phyloP scores from a whole-genome alignment of 2,329 filamentous ascomycete species.

The Penicillium sp. region DNA sequence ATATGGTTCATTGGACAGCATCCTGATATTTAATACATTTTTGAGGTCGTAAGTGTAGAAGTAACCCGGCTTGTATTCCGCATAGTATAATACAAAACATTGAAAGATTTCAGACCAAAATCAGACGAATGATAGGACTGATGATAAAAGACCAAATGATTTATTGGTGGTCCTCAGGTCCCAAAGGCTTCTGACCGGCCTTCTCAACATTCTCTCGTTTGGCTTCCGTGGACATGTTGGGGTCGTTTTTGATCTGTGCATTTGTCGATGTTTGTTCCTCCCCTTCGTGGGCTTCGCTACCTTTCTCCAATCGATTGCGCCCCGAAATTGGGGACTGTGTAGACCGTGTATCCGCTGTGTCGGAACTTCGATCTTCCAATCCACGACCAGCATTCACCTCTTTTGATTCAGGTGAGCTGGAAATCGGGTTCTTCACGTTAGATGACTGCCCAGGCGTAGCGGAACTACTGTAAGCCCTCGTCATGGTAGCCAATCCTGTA shows the following conservation, averaged over 20 bases:
- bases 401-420: not conserved
- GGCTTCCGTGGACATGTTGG: not conserved
- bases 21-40: too few species aligned
- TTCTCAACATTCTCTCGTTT: not conserved
- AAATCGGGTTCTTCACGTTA: not conserved
- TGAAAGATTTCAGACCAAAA: too few species aligned
- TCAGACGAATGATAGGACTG: not conserved
- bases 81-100: too few species aligned
- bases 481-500: not conserved
- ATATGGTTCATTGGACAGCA: too few species aligned
- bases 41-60: too few species aligned
- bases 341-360: not conserved
- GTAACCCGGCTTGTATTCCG: too few species aligned
- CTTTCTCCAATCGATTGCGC: not conserved
- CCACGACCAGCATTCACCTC: not conserved
- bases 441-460: not conserved
- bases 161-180: not conserved
- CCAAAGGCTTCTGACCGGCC: not conserved
- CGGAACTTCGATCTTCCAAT: not conserved
- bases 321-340: not conserved
- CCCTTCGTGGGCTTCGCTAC: not conserved
- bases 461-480: not conserved
- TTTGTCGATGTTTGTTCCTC: not conserved
- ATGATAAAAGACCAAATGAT: not conserved
- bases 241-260: not conserved